These are phyloP conservation scores for Moesziomyces parantarcticus DNA, from an alignment of 1,284 basidiomycete genomes.

Conservation along the genomic window DNA sequence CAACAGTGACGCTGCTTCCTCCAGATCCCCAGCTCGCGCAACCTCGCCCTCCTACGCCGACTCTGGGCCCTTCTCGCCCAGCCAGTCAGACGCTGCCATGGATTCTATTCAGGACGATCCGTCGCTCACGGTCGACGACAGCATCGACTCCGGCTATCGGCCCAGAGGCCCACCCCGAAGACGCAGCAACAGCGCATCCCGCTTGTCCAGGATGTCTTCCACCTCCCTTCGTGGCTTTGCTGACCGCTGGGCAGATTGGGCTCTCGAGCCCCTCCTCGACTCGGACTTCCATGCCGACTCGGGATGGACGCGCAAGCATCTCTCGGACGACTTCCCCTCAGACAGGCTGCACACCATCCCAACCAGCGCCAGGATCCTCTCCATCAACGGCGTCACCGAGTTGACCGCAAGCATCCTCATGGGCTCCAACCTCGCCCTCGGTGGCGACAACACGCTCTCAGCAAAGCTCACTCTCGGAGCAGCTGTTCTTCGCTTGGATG, in stretches of 20 bases:
- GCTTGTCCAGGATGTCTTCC: conserved; percentile 28
- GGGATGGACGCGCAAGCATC: conserved; percentile 39
- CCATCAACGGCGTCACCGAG: conserved; percentile 35
- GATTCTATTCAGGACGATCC: conserved; percentile 1
- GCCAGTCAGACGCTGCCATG: conserved; percentile 21
- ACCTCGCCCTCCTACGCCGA: conserved; percentile 2
- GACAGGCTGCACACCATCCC: conserved; percentile 24
- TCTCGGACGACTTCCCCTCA: conserved; percentile 10
- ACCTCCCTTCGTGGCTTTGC: conserved; percentile 44
- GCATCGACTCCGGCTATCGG: conserved; percentile 23
- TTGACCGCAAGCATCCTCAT: conserved; percentile 46
- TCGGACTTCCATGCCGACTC: conserved; percentile 54
- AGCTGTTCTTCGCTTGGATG: conserved; percentile 44
- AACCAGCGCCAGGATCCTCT: conserved; percentile 38
- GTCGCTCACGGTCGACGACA: conserved; percentile 10
- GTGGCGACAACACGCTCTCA: conserved; percentile 41
- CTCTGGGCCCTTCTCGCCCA: conserved; percentile 15
- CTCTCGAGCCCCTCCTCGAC: conserved; percentile 48
- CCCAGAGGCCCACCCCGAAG: conserved; percentile 16
- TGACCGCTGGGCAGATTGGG: conserved; percentile 61
- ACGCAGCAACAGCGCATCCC: conserved; percentile 38
- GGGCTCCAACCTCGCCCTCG: conserved; percentile 37
- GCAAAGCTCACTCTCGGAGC: conserved; percentile 38
- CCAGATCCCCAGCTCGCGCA: conserved; percentile 7
- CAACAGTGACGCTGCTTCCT: conserved; percentile 3